A percentile compares a stretch with the other conserved stretches of the same genome.
Conservation (phyloP, 2,329 filamentous ascomycete genomes). For the Colletotrichum sp. region DNA sequence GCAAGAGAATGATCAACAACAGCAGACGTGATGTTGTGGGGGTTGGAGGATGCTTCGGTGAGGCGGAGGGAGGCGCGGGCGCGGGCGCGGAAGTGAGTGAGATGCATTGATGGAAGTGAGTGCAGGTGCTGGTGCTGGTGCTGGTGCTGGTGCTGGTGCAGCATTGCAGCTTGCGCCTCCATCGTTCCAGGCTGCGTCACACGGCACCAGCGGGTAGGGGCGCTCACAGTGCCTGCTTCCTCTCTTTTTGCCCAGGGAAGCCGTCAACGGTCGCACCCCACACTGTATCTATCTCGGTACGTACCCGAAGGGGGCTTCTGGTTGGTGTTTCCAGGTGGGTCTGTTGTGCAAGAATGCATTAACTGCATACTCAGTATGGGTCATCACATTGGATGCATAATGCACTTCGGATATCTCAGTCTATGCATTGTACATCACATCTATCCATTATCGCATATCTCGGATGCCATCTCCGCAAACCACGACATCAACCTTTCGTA, state of each 20-base stretch:
- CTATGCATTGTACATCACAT: not conserved
- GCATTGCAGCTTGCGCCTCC: slow-evolving; percentile 14
- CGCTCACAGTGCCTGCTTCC: not conserved
- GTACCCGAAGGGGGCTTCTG: not conserved
- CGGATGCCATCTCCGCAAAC: not conserved
- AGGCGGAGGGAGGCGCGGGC: not conserved
- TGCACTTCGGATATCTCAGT: not conserved
- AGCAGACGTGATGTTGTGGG: not conserved
- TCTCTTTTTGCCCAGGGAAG: not conserved
- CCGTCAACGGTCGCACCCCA: not conserved
- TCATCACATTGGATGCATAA: not conserved
- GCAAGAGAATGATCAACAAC: not conserved
- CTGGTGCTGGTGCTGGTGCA: not conserved
- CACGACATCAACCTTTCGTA: not conserved
- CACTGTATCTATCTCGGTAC: not conserved
- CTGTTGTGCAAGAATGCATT: not conserved
- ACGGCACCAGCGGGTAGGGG: not conserved
- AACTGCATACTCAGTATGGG: not conserved
- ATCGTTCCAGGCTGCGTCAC: slow-evolving; percentile 17
- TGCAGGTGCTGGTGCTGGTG: not conserved
- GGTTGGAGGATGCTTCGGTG: not conserved
- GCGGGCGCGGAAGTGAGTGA: not conserved
- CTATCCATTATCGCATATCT: not conserved
- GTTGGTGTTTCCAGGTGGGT: not conserved
- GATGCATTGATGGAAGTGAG: not conserved